Percentiles rank a stretch among this genome's conserved stretches.
phyloP scores from a whole-genome alignment of 768 basidiomycete species.

The Auricularia sp. region DNA sequence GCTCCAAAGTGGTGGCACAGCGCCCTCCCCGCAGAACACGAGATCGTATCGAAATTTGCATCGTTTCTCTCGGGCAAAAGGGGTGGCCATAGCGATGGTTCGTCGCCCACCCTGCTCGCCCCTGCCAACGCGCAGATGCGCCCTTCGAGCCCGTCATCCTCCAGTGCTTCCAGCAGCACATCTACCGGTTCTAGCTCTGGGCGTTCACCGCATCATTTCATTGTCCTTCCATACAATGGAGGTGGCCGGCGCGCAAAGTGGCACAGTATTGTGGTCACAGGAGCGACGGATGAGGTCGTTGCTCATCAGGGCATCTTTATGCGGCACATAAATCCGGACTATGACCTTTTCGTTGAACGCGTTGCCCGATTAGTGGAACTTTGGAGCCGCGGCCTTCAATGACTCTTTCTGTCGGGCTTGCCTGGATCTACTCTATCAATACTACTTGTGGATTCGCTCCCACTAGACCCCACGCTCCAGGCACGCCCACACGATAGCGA shows the following conservation, averaged over 20 bases:
- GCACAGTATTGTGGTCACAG: constrained; percentile 41
- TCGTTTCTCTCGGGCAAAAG: constrained; percentile 12
- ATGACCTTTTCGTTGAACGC: constrained; percentile 37
- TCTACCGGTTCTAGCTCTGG: not conserved
- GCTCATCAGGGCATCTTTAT: constrained; percentile 51
- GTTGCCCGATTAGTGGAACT: constrained; percentile 29
- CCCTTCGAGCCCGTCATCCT: constrained; percentile 18
- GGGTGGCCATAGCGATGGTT: constrained; percentile 14
- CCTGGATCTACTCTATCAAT: too few relatives aligned
- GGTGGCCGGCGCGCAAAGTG: constrained; percentile 39
- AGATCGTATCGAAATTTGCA: constrained; percentile 9
- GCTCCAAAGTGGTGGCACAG: constrained; percentile 1
- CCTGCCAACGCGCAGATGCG: not conserved
- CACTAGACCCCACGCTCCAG: too few relatives aligned
- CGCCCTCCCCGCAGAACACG: not conserved
- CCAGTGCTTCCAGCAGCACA: constrained; percentile 5
- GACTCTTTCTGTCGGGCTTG: not conserved
- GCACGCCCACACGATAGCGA: too few relatives aligned
- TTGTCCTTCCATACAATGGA: constrained; percentile 37
- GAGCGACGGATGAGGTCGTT: constrained; percentile 44
- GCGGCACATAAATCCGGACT: constrained; percentile 38
- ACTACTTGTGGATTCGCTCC: too few relatives aligned
- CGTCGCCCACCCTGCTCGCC: constrained; percentile 8
- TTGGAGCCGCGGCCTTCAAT: not conserved
- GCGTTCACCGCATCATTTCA: constrained; percentile 32